Evolutionary conservation across 2,329 filamentous ascomycete species (phyloP).

Genomic region (Epichloe sp.): DNA sequence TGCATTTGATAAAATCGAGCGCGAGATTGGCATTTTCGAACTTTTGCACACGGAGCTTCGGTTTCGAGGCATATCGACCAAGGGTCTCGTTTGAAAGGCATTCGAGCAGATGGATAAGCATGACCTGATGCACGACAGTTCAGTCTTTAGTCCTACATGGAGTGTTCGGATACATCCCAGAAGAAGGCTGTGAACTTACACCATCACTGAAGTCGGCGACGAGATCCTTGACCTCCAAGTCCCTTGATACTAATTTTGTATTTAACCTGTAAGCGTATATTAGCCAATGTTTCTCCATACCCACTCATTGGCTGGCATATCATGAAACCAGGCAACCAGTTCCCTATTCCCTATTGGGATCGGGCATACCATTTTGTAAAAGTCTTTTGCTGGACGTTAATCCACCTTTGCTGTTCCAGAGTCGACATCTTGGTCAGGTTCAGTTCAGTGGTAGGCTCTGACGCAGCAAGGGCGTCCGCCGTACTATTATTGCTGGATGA

Average conservation of each 20-base stretch:
- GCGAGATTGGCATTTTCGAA: constrained; percentile 98
- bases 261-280: constrained; percentile 56
- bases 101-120: constrained; percentile 93
- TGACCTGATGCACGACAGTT: constrained; percentile 43
- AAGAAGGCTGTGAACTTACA: constrained; percentile 41
- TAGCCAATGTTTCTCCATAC: background rate
- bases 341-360: background rate
- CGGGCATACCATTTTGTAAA: constrained; percentile 75
- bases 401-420: constrained; percentile 53
- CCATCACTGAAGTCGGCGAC: constrained; percentile 86
- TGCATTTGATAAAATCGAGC: constrained; percentile 80
- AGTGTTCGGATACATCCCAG: background rate
- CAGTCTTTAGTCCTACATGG: constrained; percentile 2
- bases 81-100: constrained; percentile 90
- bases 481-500: constrained; percentile 19
- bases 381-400: constrained; percentile 90
- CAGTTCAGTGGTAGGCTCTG: constrained; percentile 36
- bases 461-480: constrained; percentile 30
- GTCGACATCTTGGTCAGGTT: constrained; percentile 47
- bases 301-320: too few species aligned
- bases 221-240: constrained; percentile 73
- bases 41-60: constrained; percentile 87
- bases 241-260: constrained; percentile 72
- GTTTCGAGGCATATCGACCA: constrained; percentile 90
- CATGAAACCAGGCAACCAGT: background rate